Conservation (phyloP, 2,329 filamentous ascomycete genomes). For the Epichloe gansuensis region DNA sequence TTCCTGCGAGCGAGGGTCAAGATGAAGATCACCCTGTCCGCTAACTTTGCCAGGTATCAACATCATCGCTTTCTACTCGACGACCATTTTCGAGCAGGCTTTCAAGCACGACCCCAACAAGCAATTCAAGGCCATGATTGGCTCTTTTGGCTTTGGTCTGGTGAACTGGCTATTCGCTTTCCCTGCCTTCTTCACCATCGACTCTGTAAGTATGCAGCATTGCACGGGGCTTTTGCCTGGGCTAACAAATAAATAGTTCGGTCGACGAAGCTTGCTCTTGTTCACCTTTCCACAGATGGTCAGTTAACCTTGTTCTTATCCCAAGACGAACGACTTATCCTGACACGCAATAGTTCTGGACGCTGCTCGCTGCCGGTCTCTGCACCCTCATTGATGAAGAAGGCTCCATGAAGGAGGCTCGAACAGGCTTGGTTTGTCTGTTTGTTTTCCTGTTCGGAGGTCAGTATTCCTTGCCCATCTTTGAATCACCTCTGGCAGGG, state of each 20-base stretch:
- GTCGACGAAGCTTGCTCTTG: conserved; percentile 46
- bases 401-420: conserved; percentile 21
- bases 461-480: background rate
- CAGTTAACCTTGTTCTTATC: background rate
- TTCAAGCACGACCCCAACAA: conserved; percentile 30
- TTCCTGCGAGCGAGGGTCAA: background rate
- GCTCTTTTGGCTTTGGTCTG: conserved; percentile 36
- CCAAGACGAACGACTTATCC: background rate
- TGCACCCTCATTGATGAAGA: conserved; percentile 23
- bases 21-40: no score
- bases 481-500: no score
- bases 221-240: background rate
- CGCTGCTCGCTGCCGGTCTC: conserved; percentile 32
- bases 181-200: conserved; percentile 53
- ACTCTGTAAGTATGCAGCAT: conserved; percentile 27
- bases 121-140: conserved; percentile 35
- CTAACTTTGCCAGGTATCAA: conserved; percentile 32
- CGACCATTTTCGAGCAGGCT: conserved; percentile 45
- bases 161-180: conserved; percentile 55
- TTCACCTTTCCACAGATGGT: conserved; percentile 57
- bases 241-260: conserved; percentile 27
- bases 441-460: conserved; percentile 52
- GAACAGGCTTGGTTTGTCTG: conserved; percentile 42
- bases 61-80: conserved; percentile 63
- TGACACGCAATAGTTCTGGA: conserved; percentile 27